Evolutionary conservation across 768 basidiomycete species (phyloP), one percentile per base, ranked within the genome.

Genomic region (Obba rivulosa): DNA sequence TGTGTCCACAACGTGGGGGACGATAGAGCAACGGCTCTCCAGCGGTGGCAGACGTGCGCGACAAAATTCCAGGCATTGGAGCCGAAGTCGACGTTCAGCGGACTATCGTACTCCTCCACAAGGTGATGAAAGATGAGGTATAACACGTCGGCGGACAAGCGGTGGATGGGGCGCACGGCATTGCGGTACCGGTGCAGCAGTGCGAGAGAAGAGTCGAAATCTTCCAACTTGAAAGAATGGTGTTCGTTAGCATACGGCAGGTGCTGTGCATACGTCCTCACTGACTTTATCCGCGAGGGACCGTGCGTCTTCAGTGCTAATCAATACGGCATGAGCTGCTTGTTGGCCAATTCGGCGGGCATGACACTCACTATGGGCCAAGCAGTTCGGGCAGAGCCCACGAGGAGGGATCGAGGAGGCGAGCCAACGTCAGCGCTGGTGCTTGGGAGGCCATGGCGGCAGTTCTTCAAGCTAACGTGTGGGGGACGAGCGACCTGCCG

Each of bases 141-240:
- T 17, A 63, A 52, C 37, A 63, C 51, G 50, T 63, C 62, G 13
- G 57, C 35, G 10, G 60, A 50, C 8, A 63, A 48, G 9, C 57
- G 54, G 43, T 61, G 49, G 25, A 61, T 46, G 9, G 62, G 62
- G 8, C 55, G 55, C n/a, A 63, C 45, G 23, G 50, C 46, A 43
- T 63, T 63, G 37, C 62, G 56, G 47, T 63, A 63, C 45, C 59
- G 40, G 41, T 54, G 53, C 36, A 63, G 58, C 11, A 61, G 43
- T 1, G 62, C 57, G 22, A 61, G 41, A 11, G 62, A 58, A 16
- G 34, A 20, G 53, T 63, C 62, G 2, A 63, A 46, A 18, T 43
- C 46, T 3, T 53, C 54, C 18, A 63, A 34, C 62, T 63, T 40
- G 1, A 22, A 4, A 13, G 10, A 25, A 17, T 11, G 9, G 23